phyloP scores from a whole-genome alignment of 106 monocot species.

The Amphibolis antarctica region DNA sequence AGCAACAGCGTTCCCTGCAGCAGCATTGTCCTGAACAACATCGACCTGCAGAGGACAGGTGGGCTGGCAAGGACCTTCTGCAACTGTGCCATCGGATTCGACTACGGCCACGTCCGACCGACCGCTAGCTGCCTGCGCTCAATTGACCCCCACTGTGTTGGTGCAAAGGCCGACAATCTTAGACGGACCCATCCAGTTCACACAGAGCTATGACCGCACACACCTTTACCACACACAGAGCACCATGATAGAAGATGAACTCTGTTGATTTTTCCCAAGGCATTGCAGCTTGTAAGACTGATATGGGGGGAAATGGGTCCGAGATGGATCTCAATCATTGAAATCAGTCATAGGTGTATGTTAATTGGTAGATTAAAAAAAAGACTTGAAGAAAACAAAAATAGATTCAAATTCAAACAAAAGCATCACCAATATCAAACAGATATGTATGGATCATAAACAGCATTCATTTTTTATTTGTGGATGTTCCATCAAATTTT shows the following conservation, averaged over 20 bases:
- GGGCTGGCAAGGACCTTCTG: conserved; percentile 66
- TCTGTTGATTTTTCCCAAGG: background rate
- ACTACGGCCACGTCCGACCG: conserved; percentile 62
- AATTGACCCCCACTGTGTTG: conserved; percentile 29
- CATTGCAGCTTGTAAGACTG: background rate
- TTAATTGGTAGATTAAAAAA: conserved; percentile 1
- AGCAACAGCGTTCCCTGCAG: conserved; percentile 81
- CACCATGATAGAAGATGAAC: background rate
- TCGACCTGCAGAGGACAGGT: conserved; percentile 47
- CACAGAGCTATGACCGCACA: conserved; percentile 73
- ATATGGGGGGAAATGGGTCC: too few species aligned
- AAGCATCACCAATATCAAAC: too few species aligned
- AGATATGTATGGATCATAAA: too few species aligned
- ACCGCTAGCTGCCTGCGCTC: conserved; percentile 55
- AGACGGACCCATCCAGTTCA: conserved; percentile 13
- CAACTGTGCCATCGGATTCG: conserved; percentile 84
- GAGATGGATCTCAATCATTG: too few species aligned
- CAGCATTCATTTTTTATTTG: too few species aligned
- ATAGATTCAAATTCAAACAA: too few species aligned
- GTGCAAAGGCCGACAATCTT: conserved; percentile 1
- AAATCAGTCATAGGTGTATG: background rate
- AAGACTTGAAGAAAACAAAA: too few species aligned
- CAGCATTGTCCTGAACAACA: conserved; percentile 71
- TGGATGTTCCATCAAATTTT: too few species aligned
- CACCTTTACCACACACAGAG: background rate